Evolutionary conservation across 495 filamentous ascomycete genomes (phyloP), one percentile per base, ranked within the genome.

Genomic region (Oidiodendron maius): DNA sequence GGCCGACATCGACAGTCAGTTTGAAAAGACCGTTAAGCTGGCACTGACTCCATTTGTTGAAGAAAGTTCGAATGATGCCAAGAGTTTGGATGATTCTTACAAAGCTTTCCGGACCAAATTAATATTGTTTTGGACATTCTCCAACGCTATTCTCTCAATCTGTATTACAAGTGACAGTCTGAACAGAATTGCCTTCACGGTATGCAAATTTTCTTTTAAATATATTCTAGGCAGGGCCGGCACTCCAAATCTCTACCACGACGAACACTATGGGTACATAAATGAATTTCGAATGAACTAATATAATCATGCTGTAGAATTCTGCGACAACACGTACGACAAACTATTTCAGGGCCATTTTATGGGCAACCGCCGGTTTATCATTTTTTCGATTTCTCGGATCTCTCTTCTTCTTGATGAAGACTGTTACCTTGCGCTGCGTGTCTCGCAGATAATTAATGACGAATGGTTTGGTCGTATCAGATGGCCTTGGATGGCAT

Each of bases 41-140:
- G 91, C 91, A 10, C 66, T 97, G 55, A 75, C 80, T 12, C 86
- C 88, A 4, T 95, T 81, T 64, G 70, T 88, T 38, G 81, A 86
- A 10, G 78, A 77, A 22, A 78, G 86, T 49, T 71, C 77, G 55
- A 67, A 78, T 18, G 86, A 88, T 20, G 77, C 83, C 63, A 91
- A 89, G 72, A 86, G 83, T 5, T 75, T 96, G 48, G 91, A 97
- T 47, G 91, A 97, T 60, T 91, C 87, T 24, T 97, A 96, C 78
- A 96, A 95, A 76, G 87, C 86, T 70, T 97, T 97, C 89, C 72
- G 91, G 66, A 97, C 91, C 12, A 83, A 83, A 46, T 74, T 97
- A 24, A 88, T 95, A 32, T 83, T 87, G 18, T 67, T 80, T 5
- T 97, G 91, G 91, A 84, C 96, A 53, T 95, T 95, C 68, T 90